Evolutionary conservation across 2,329 filamentous ascomycete species (phyloP).

Genomic region (Juglanconis sp.): DNA sequence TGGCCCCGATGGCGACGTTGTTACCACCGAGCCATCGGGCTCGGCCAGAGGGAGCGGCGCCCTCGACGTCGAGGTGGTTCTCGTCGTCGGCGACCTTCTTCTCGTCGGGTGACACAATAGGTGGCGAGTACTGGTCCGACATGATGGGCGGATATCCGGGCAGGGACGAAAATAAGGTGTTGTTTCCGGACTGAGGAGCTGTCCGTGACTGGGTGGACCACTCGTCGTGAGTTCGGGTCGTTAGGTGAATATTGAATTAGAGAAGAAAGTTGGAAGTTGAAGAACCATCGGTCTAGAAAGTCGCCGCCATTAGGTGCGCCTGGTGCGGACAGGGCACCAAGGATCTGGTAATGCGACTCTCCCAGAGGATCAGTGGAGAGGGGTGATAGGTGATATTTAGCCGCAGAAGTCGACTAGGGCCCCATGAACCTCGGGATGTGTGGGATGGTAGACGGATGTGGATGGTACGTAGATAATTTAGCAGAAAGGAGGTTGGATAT

Average conservation of each 20-base stretch:
- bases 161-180: neutral
- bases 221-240: no score
- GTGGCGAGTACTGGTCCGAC: slow-evolving; percentile 7
- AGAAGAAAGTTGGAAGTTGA: neutral
- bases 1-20: slow-evolving; percentile 44
- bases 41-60: neutral
- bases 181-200: neutral
- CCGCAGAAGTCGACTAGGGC: neutral
- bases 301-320: neutral
- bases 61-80: slow-evolving; percentile 8
- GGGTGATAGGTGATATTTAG: neutral
- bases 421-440: neutral
- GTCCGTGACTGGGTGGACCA: neutral
- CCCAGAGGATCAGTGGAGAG: neutral
- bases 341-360: slow-evolving; percentile 7
- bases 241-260: neutral
- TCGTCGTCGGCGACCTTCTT: slow-evolving; percentile 7
- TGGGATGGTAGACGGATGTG: no score
- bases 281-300: neutral
- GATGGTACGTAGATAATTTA: no score
- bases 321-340: neutral
- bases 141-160: neutral
- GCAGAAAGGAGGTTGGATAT: no score
- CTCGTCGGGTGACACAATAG: slow-evolving; percentile 2
- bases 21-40: slow-evolving; percentile 34